phyloP scores from a whole-genome alignment of 495 filamentous ascomycete species.

The Hyphodiscus hymeniophilus region DNA sequence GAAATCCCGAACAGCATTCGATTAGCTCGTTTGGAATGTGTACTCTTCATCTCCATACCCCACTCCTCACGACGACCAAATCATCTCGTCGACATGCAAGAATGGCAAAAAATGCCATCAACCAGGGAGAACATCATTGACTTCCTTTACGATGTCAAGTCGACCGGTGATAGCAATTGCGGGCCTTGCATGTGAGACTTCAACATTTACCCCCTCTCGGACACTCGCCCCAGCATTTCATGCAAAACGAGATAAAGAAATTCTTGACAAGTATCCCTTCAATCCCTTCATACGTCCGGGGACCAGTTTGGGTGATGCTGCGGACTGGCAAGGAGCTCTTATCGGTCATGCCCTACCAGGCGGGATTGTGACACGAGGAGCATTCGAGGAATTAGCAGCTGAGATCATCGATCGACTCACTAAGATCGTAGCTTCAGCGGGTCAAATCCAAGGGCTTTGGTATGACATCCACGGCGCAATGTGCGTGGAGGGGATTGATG shows the following conservation, averaged over 20 bases:
- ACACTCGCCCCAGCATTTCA: constrained; percentile 45
- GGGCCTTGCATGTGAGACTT: constrained; percentile 49
- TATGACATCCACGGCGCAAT: constrained; percentile 54
- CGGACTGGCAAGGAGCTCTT: constrained; percentile 42
- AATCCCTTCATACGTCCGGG: constrained; percentile 33
- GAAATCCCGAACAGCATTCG: too few species aligned
- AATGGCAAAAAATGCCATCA: too few species aligned
- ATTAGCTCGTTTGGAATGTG: too few species aligned
- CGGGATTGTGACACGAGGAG: constrained; percentile 37
- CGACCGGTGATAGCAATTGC: constrained; percentile 45
- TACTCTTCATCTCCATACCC: too few species aligned
- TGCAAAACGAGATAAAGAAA: constrained; percentile 36
- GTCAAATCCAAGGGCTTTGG: constrained; percentile 42
- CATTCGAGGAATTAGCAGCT: constrained; percentile 37
- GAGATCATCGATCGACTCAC: constrained; percentile 40
- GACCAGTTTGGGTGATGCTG: constrained; percentile 33
- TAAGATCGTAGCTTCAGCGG: constrained; percentile 24
- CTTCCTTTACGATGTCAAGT: constrained; percentile 13
- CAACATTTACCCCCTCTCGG: constrained; percentile 44
- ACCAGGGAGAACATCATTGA: too few species aligned
- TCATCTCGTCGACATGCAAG: too few species aligned
- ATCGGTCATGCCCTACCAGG: constrained; percentile 49
- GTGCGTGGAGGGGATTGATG: constrained; percentile 45
- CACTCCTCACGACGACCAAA: too few species aligned
- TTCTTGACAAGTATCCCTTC: constrained; percentile 41